A percentile compares a stretch with the other conserved stretches of the same genome.
These are phyloP conservation scores for Cadophora sp. DNA, from an alignment of 2,329 filamentous ascomycete genomes.

Conservation along the genomic window DNA sequence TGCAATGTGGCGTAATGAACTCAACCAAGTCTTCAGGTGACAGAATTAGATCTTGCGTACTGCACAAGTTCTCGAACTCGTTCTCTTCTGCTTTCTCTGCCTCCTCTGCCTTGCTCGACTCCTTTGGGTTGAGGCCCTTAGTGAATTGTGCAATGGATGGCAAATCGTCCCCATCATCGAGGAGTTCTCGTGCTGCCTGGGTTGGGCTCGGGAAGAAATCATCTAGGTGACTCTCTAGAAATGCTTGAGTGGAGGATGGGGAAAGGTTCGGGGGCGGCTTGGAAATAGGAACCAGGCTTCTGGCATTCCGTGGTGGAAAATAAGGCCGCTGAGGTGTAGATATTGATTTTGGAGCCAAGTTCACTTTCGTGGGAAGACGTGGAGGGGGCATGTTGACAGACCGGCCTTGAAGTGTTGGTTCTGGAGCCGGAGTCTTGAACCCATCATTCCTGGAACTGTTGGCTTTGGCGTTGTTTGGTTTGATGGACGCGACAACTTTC, in stretches of 20 bases:
- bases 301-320: background rate
- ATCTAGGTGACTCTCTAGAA: conserved; percentile 57
- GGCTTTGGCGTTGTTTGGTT: background rate
- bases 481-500: background rate
- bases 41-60: conserved; percentile 54
- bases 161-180: conserved; percentile 48
- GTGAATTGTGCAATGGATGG: conserved; percentile 37
- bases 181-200: conserved; percentile 59
- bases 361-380: conserved; percentile 25
- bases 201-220: conserved; percentile 63
- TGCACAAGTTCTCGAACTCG: conserved; percentile 34
- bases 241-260: conserved; percentile 58
- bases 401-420: conserved; percentile 23
- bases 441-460: background rate
- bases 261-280: conserved; percentile 23
- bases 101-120: no score
- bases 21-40: conserved; percentile 57
- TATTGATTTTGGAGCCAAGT: conserved; percentile 21
- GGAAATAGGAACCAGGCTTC: background rate
- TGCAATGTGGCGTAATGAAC: conserved; percentile 44
- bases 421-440: background rate
- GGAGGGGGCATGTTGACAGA: conserved; percentile 38
- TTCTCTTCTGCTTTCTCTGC: conserved; percentile 5
- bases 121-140: conserved; percentile 32
- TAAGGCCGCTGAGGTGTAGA: conserved; percentile 3